These are phyloP conservation scores for Lecanicillium sp. DNA, from an alignment of 2,329 filamentous ascomycete species.

Conservation along the genomic window DNA sequence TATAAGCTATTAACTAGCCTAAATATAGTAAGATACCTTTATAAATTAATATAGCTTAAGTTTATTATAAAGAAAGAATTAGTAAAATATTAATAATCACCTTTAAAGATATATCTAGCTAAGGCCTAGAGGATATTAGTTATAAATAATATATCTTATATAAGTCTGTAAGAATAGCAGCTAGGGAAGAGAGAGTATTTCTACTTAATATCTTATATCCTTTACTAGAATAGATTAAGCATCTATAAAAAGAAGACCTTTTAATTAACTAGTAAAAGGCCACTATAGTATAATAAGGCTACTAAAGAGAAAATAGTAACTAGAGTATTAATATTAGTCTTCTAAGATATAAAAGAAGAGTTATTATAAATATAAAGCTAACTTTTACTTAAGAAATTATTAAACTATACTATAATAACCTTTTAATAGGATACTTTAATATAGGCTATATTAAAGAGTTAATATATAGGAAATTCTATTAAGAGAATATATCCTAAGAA, in stretches of 20 bases:
- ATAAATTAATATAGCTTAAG: no score
- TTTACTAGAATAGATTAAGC: not conserved
- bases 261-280: not conserved
- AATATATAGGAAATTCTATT: conserved; percentile 4
- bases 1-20: no score
- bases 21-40: no score
- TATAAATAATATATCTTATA: not conserved
- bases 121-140: not conserved
- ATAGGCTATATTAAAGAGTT: not conserved
- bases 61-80: not conserved
- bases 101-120: not conserved
- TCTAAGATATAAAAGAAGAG: not conserved
- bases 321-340: not conserved
- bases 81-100: not conserved
- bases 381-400: conserved; percentile 1
- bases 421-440: conserved; percentile 4
- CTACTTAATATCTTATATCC: not conserved
- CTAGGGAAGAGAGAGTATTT: not conserved
- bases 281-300: not conserved
- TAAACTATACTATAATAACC: conserved; percentile 8
- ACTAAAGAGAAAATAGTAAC: not conserved
- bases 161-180: not conserved
- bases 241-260: not conserved
- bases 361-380: not conserved
- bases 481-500: not conserved